phyloP scores from a whole-genome alignment of 73 alveolate genomes.

The Symbiodinium natans region DNA sequence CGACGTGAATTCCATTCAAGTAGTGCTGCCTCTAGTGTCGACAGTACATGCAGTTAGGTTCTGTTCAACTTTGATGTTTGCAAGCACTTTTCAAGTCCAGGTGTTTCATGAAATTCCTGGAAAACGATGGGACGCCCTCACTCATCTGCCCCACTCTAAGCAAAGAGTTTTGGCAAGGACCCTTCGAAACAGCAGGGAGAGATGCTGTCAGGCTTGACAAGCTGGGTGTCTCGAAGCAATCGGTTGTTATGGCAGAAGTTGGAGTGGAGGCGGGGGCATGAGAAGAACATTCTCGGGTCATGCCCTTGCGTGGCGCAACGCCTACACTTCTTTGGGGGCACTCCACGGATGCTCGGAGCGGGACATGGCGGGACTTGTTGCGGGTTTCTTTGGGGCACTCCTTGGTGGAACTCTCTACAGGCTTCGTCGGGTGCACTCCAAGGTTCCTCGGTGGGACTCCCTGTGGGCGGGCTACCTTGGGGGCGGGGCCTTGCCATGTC shows the following conservation, averaged over 20 bases:
- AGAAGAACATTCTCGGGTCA: too few species aligned
- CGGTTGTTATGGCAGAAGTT: slow-evolving; percentile 77
- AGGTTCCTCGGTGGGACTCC: too few species aligned
- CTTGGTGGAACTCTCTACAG: too few species aligned
- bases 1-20: slow-evolving; percentile 16
- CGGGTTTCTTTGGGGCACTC: too few species aligned
- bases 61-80: neutral
- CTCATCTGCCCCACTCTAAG: neutral
- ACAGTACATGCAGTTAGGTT: neutral
- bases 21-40: neutral
- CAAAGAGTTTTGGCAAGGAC: neutral
- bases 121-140: slow-evolving; percentile 74
- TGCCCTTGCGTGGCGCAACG: too few species aligned
- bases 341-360: too few species aligned
- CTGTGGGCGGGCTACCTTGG: too few species aligned
- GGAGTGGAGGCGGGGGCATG: slow-evolving; percentile 44
- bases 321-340: too few species aligned
- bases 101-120: slow-evolving; percentile 85
- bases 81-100: neutral
- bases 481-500: too few species aligned
- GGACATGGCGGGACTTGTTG: too few species aligned
- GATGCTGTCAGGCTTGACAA: neutral
- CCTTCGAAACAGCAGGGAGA: neutral
- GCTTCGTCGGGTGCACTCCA: too few species aligned
- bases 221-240: slow-evolving; percentile 54